Conservation (phyloP, 257 asterid genomes). For the Solanum gracilifrons region DNA sequence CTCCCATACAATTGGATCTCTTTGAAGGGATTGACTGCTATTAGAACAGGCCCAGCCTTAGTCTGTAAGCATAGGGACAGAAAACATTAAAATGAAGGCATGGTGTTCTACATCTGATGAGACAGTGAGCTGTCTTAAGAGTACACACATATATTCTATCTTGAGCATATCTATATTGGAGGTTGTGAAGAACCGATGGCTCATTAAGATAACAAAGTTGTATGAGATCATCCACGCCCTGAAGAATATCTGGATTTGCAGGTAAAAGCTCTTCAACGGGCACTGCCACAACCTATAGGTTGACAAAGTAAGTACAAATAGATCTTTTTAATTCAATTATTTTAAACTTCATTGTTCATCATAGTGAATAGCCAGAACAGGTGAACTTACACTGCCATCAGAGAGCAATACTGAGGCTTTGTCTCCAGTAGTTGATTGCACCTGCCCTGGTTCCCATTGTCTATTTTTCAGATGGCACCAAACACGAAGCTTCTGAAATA, state of each 20-base stretch:
- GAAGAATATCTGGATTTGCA: conserved; percentile 88
- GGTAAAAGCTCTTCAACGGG: conserved; percentile 54
- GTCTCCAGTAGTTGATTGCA: conserved; percentile 70
- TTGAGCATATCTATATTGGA: conserved; percentile 52
- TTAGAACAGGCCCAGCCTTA: conserved; percentile 83
- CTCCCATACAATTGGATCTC: conserved; percentile 54
- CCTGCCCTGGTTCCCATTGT: conserved; percentile 64
- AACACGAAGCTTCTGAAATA: conserved; percentile 61
- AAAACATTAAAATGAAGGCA: neutral
- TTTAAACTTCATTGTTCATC: neutral
- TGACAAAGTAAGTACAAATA: neutral
- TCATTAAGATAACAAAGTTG: conserved; percentile 83
- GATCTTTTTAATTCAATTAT: neutral
- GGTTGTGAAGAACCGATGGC: conserved; percentile 90
- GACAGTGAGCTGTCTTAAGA: neutral
- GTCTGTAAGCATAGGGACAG: conserved; percentile 37
- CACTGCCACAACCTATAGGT: conserved; percentile 49
- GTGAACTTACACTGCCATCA: conserved; percentile 62
- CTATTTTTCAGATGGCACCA: conserved; percentile 59
- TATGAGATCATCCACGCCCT: conserved; percentile 80
- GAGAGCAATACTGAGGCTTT: conserved; percentile 50
- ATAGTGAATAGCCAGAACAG: conserved; percentile 4
- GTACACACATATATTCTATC: conserved; percentile 68
- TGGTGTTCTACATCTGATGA: neutral
- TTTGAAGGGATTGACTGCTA: conserved; percentile 91